These are phyloP conservation scores for Saccharomyces hybrid DNA, from an alignment of 1,139 yeast genomes.

Conservation along the genomic window DNA sequence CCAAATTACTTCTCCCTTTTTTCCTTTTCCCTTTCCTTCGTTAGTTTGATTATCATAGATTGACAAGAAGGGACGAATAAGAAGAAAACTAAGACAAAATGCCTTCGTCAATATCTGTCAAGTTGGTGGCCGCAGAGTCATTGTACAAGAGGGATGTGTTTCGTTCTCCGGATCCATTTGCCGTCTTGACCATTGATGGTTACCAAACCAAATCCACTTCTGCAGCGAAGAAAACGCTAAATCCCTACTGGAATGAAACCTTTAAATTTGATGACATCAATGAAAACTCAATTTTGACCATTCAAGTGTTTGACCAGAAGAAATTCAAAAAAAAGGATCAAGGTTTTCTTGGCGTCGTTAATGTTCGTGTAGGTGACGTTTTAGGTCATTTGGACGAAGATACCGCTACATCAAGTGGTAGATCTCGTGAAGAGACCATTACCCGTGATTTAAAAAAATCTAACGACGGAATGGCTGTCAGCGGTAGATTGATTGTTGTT, in stretches of 20 bases:
- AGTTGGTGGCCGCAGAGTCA: constrained; percentile 93
- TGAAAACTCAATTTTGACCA: constrained; percentile 81
- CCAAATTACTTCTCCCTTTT: neutral
- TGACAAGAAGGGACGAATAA: neutral
- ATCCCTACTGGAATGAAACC: no score
- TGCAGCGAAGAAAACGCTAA: no score
- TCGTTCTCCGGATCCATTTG: constrained; percentile 95
- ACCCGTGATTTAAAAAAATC: no score
- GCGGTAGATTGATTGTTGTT: no score
- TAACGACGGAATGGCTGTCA: no score
- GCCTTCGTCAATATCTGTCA: constrained; percentile 44
- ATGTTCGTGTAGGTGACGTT: constrained; percentile 83
- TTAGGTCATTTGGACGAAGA: constrained; percentile 50
- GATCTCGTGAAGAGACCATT: constrained; percentile 52
- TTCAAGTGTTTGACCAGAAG: constrained; percentile 96
- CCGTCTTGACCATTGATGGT: constrained; percentile 94
- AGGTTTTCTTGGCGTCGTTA: constrained; percentile 96
- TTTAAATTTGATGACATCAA: constrained; percentile 58
- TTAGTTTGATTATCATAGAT: neutral
- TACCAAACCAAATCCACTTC: constrained; percentile 92
- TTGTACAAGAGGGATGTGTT: constrained; percentile 92
- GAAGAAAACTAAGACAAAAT: no score
- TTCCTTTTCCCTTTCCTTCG: neutral
- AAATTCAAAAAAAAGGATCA: no score
- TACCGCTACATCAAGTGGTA: constrained; percentile 20